These are phyloP conservation scores for Nakazawaea sp. DNA, from an alignment of 805 yeast genomes.

Conservation along the genomic window DNA sequence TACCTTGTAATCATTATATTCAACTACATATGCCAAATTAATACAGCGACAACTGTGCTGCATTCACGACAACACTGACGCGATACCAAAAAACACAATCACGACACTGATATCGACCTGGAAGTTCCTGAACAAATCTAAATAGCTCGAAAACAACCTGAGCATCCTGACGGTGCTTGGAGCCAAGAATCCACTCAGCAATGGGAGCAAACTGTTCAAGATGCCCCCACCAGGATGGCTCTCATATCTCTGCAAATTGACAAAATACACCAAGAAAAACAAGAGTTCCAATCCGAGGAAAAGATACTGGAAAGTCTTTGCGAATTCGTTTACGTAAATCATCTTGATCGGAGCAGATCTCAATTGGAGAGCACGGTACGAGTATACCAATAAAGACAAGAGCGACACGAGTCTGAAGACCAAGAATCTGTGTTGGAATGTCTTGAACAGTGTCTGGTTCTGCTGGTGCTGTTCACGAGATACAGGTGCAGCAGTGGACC, in stretches of 20 bases:
- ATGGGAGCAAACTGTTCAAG: constrained; percentile 14
- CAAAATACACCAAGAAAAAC: constrained; percentile 13
- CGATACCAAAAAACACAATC: constrained; percentile 20
- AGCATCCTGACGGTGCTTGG: constrained; percentile 12
- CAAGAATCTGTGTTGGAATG: constrained; percentile 13
- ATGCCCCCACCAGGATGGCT: constrained; percentile 9
- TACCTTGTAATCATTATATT: no score
- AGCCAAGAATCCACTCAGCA: constrained; percentile 19
- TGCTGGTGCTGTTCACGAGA: not conserved
- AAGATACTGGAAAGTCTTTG: constrained; percentile 16
- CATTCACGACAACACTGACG: no score
- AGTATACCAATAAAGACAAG: constrained; percentile 9
- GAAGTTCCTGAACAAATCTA: constrained; percentile 18
- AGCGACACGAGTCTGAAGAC: constrained; percentile 14
- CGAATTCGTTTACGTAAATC: constrained; percentile 2
- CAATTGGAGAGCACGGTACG: constrained; percentile 5
- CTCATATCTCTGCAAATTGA: constrained; percentile 11
- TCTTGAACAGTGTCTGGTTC: constrained; percentile 4
- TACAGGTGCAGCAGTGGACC: not conserved
- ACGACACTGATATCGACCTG: constrained; percentile 21
- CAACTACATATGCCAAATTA: no score
- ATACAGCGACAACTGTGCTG: no score
- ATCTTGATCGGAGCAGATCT: constrained; percentile 10
- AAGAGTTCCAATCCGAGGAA: constrained; percentile 18
- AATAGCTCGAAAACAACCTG: constrained; percentile 16